Conservation (phyloP, 805 yeast species). For the Saturnispora saitoi region DNA sequence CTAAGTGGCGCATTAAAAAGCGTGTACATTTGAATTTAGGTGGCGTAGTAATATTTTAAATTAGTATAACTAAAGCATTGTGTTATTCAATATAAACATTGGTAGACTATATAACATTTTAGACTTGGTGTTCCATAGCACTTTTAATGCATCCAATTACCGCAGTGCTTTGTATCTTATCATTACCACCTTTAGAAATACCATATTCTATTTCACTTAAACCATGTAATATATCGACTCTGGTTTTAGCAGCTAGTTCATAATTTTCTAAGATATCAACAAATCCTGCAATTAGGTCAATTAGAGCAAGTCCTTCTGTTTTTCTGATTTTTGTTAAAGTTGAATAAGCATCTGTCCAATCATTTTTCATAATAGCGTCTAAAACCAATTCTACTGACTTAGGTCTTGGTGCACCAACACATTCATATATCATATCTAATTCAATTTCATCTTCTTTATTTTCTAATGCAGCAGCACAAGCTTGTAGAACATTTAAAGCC, state of each 20-base stretch:
- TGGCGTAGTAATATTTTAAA: too few relatives aligned
- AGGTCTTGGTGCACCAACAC: conserved; percentile 95
- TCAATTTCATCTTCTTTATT: conserved; percentile 44
- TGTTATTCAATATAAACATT: background rate
- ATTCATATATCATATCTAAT: conserved; percentile 75
- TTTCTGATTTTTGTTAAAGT: conserved; percentile 60
- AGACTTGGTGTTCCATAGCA: conserved; percentile 43
- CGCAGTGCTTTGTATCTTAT: conserved; percentile 82
- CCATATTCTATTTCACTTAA: conserved; percentile 87
- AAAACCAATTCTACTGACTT: conserved; percentile 68
- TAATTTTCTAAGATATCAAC: conserved; percentile 61
- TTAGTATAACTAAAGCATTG: background rate
- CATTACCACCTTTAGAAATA: conserved; percentile 86
- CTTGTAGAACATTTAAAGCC: conserved; percentile 87
- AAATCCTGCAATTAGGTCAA: conserved; percentile 75
- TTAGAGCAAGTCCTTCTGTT: conserved; percentile 78
- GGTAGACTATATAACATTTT: background rate
- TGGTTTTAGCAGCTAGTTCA: conserved; percentile 53
- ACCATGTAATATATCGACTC: conserved; percentile 58
- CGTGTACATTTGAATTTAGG: too few relatives aligned
- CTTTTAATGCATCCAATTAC: conserved; percentile 77
- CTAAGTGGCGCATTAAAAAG: background rate
- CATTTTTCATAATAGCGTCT: conserved; percentile 73
- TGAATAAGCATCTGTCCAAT: conserved; percentile 71
- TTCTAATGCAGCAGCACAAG: conserved; percentile 74